Conservation (phyloP, 257 asterid species). For the Salvia splendens region DNA sequence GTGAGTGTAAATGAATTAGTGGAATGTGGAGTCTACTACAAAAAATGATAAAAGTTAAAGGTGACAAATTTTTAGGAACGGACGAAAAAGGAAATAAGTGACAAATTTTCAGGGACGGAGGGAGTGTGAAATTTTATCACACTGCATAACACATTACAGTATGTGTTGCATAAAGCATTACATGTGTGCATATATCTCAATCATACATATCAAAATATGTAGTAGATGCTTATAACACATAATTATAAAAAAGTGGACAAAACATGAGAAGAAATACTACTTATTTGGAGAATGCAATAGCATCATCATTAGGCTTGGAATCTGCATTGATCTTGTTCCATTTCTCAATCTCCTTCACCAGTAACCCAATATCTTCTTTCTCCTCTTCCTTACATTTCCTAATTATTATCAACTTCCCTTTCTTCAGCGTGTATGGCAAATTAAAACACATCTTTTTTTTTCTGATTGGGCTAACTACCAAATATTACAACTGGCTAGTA, state of each 20-base stretch:
- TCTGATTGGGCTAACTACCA: background rate
- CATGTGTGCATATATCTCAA: background rate
- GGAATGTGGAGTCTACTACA: no score
- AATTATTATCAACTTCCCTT: slow-evolving; percentile 35
- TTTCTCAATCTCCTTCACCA: slow-evolving; percentile 35
- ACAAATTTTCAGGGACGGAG: no score
- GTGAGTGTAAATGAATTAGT: no score
- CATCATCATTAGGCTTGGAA: background rate
- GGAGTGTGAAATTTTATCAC: no score
- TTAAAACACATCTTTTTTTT: slow-evolving; percentile 43
- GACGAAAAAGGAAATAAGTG: no score
- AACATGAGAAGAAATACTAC: background rate
- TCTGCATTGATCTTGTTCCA: slow-evolving; percentile 26
- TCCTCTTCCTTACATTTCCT: slow-evolving; percentile 30
- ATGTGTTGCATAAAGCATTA: no score
- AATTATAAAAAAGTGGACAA: background rate
- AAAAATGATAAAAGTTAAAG: no score
- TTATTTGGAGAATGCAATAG: no score
- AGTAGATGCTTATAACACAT: no score
- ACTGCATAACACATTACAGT: no score
- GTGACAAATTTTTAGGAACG: no score
- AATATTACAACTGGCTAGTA: background rate
- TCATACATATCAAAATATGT: background rate
- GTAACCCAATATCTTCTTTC: slow-evolving; percentile 29
- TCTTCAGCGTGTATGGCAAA: slow-evolving; percentile 43